These are phyloP conservation scores for Hordeum marinum DNA, from an alignment of 176 grass and related monocot species.

Conservation along the genomic window DNA sequence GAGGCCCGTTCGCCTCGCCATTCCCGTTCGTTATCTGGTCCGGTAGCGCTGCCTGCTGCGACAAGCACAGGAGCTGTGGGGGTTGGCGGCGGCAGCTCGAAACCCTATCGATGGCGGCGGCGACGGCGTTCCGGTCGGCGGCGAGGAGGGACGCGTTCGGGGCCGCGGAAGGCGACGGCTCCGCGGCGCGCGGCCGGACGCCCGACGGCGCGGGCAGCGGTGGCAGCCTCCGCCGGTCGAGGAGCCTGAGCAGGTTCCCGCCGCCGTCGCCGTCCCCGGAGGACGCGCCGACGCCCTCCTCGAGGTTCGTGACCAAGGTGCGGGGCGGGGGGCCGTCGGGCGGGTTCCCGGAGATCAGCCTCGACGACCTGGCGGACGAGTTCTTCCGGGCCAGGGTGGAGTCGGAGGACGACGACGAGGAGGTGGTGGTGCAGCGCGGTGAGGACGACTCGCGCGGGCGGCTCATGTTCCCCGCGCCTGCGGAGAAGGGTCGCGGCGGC, in stretches of 20 bases:
- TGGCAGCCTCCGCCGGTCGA: conserved; percentile 35
- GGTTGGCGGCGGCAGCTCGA: neutral
- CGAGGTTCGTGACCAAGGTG: conserved; percentile 73
- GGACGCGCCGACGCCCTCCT: conserved; percentile 54
- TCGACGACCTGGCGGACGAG: conserved; percentile 95
- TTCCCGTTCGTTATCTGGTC: conserved; percentile 11
- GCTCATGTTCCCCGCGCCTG: conserved; percentile 25
- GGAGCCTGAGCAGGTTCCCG: conserved; percentile 78
- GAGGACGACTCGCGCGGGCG: conserved; percentile 31
- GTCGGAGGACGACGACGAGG: conserved; percentile 74
- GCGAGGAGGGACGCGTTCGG: conserved; percentile 27
- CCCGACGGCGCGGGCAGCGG: neutral
- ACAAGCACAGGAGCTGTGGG: neutral
- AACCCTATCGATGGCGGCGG: conserved; percentile 12
- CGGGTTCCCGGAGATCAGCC: conserved; percentile 55
- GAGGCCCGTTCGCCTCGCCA: conserved; percentile 2
- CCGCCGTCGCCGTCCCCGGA: conserved; percentile 52
- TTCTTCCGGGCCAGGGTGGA: conserved; percentile 84
- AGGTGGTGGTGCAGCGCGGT: neutral
- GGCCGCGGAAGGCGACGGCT: neutral
- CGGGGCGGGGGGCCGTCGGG: neutral
- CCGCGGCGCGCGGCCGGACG: conserved; percentile 29
- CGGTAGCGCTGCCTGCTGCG: neutral
- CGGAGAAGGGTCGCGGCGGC: neutral
- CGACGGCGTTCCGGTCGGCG: conserved; percentile 21